These are phyloP conservation scores for Nadsonia commutata DNA, from an alignment of 1,139 yeast species.

Conservation along the genomic window DNA sequence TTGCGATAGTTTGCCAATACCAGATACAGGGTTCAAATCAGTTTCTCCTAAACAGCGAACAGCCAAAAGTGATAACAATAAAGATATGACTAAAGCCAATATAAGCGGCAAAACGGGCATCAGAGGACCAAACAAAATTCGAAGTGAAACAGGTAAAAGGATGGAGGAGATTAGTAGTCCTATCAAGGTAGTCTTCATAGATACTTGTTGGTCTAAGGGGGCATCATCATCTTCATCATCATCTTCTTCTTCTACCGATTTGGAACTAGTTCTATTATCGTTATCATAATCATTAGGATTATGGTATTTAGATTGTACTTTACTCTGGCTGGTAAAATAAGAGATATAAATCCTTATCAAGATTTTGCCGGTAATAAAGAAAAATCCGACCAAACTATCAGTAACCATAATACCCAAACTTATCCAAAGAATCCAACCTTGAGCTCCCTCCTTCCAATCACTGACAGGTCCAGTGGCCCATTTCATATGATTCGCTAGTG, in stretches of 20 bases:
- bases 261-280: slow-evolving; percentile 6
- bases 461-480: slow-evolving; percentile 90
- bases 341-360: slow-evolving; percentile 2
- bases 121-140: slow-evolving; percentile 49
- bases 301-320: not conserved
- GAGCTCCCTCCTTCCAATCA: slow-evolving; percentile 88
- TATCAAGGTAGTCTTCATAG: slow-evolving; percentile 32
- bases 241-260: slow-evolving; percentile 6
- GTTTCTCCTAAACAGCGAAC: slow-evolving; percentile 94
- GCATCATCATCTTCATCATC: slow-evolving; percentile 12
- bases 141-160: slow-evolving; percentile 50
- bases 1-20: slow-evolving; percentile 89
- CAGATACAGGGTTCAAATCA: slow-evolving; percentile 91
- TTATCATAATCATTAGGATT: not conserved
- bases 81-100: slow-evolving; percentile 57
- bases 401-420: slow-evolving; percentile 88
- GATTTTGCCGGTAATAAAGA: slow-evolving; percentile 36
- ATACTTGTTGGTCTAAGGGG: slow-evolving; percentile 32
- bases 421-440: slow-evolving; percentile 96
- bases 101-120: slow-evolving; percentile 61
- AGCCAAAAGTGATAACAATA: slow-evolving; percentile 68
- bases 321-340: not conserved
- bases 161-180: slow-evolving; percentile 57
- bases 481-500: slow-evolving; percentile 47
- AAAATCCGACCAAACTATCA: slow-evolving; percentile 73